phyloP scores from a whole-genome alignment of 2,329 filamentous ascomycete genomes.

The Parafenestella ontariensis region DNA sequence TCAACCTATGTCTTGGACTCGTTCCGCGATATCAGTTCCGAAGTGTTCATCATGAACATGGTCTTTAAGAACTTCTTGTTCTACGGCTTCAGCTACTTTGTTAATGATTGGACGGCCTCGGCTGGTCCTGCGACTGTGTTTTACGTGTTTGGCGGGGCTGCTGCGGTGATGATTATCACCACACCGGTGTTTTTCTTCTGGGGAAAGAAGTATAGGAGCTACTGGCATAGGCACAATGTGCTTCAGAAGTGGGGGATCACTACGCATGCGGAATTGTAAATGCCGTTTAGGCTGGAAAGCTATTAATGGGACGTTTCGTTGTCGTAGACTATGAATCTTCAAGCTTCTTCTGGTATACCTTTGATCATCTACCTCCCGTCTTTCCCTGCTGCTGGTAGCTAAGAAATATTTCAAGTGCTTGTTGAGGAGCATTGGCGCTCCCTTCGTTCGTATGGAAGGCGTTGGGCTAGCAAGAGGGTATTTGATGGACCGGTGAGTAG shows the following conservation, averaged over 20 bases:
- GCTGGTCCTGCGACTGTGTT: conserved; percentile 49
- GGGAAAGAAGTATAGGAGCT: conserved; percentile 46
- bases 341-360: not conserved
- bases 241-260: conserved; percentile 42
- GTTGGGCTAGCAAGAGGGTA: no score
- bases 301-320: no score
- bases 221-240: conserved; percentile 43
- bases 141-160: conserved; percentile 45
- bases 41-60: conserved; percentile 55
- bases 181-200: conserved; percentile 44
- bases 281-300: no score
- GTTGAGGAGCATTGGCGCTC: no score
- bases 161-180: conserved; percentile 33
- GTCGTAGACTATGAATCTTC: no score
- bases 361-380: not conserved
- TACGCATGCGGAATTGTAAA: conserved; percentile 41
- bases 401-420: no score
- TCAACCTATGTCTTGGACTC: conserved; percentile 51
- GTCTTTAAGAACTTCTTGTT: conserved; percentile 55
- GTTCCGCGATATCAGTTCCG: conserved; percentile 50
- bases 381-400: no score
- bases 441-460: no score
- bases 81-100: conserved; percentile 53
- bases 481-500: no score
- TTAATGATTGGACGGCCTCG: conserved; percentile 52